Evolutionary conservation across 2,329 filamentous ascomycete genomes (phyloP).

Genomic region (Trichocomaceae sp.): DNA sequence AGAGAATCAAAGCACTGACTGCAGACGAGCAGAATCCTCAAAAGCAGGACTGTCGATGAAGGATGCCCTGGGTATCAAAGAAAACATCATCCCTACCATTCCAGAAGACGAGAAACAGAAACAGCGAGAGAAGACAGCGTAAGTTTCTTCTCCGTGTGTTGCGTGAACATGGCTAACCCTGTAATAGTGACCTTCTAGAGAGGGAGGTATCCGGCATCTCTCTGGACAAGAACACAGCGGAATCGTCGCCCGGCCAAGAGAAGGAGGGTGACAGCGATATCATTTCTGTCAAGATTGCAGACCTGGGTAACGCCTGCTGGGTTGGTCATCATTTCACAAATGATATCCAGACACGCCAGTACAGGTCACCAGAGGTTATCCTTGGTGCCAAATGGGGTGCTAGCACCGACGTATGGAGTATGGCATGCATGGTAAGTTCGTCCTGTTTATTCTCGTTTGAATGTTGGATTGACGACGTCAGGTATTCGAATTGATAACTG

Average conservation of each 20-base stretch:
- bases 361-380: constrained; percentile 94
- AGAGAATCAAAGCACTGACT: constrained; percentile 45
- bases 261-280: constrained; percentile 53
- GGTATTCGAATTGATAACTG: constrained; percentile 90
- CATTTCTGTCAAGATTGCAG: constrained; percentile 98
- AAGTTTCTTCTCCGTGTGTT: constrained; percentile 40
- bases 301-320: constrained; percentile 97
- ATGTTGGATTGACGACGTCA: neutral
- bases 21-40: constrained; percentile 37
- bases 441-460: neutral
- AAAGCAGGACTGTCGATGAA: constrained; percentile 52
- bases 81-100: constrained; percentile 22
- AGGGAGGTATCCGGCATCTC: constrained; percentile 93
- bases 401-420: constrained; percentile 99
- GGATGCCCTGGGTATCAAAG: constrained; percentile 45
- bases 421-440: constrained; percentile 86
- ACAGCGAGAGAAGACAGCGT: constrained; percentile 90
- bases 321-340: constrained; percentile 98
- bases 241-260: constrained; percentile 15
- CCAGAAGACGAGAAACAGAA: constrained; percentile 60
- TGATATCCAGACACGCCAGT: constrained; percentile 96
- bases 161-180: neutral
- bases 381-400: constrained; percentile 96
- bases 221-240: constrained; percentile 63
- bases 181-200: constrained; percentile 71